These are phyloP conservation scores for Hygrophoropsis aurantiaca DNA, from an alignment of 768 basidiomycete species.

Conservation along the genomic window DNA sequence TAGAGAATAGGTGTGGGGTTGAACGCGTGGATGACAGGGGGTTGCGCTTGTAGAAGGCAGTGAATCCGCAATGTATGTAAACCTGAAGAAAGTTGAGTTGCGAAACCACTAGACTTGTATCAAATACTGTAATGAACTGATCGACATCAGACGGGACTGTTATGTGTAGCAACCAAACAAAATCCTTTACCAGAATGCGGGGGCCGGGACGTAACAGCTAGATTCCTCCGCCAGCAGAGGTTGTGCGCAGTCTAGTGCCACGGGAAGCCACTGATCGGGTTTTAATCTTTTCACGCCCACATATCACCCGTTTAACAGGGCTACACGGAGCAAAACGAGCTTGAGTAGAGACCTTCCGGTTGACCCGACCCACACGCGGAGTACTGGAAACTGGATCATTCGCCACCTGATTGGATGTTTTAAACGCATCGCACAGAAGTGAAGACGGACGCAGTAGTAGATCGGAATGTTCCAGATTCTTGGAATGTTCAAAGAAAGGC, in stretches of 20 bases:
- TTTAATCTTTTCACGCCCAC: slow-evolving; percentile 22
- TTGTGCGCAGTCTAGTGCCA: slow-evolving; percentile 29
- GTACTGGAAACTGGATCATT: neutral
- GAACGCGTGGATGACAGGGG: neutral
- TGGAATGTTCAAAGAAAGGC: slow-evolving; percentile 1
- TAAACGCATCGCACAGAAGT: neutral
- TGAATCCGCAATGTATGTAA: too few species aligned
- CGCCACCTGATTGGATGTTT: neutral
- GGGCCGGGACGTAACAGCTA: slow-evolving; percentile 8
- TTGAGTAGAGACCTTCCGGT: slow-evolving; percentile 12
- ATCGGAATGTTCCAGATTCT: neutral
- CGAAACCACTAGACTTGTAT: too few species aligned
- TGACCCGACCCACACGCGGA: slow-evolving; percentile 6
- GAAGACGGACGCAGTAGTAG: slow-evolving; percentile 1
- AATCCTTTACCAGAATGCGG: too few species aligned
- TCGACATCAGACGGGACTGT: too few species aligned
- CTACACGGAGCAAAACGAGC: slow-evolving; percentile 15
- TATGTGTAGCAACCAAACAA: too few species aligned
- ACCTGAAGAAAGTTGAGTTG: too few species aligned
- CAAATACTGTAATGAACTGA: too few species aligned
- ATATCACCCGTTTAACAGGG: slow-evolving; percentile 16
- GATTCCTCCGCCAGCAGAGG: slow-evolving; percentile 32
- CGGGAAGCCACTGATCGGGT: slow-evolving; percentile 19
- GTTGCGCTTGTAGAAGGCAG: neutral
- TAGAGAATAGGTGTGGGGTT: neutral